Percentiles rank a stretch among this genome's conserved stretches.
Conservation (phyloP, 345 rosid genomes). For the Gossypioides kirkii region DNA sequence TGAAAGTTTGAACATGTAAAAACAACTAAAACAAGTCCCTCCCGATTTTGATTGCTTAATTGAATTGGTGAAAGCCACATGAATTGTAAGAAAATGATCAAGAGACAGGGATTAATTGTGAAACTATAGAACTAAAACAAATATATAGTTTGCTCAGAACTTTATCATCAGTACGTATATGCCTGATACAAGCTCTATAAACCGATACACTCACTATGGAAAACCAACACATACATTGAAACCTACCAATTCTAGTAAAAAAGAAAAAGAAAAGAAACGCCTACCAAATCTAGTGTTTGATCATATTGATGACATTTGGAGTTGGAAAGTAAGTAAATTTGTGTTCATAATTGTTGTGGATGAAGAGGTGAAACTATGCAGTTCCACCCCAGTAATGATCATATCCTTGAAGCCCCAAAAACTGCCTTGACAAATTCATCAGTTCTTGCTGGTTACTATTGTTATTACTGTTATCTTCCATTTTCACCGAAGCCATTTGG, state of each 20-base stretch:
- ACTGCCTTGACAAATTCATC: constrained; percentile 50
- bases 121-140: neutral
- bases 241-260: constrained; percentile 3
- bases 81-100: neutral
- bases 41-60: no score
- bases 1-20: neutral
- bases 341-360: constrained; percentile 7
- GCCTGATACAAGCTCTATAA: constrained; percentile 17
- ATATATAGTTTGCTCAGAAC: constrained; percentile 2
- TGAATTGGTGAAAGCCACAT: no score
- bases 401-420: constrained; percentile 40
- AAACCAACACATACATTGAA: constrained; percentile 24
- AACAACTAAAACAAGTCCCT: neutral
- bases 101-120: neutral
- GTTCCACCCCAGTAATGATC: constrained; percentile 43
- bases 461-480: constrained; percentile 35
- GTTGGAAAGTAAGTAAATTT: constrained; percentile 1
- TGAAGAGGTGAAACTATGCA: neutral
- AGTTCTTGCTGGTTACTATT: constrained; percentile 20
- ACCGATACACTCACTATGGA: constrained; percentile 20
- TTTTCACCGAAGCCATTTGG: constrained; percentile 53
- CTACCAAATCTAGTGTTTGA: constrained; percentile 37
- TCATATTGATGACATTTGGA: constrained; percentile 8
- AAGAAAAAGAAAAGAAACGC: neutral
- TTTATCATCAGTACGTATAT: neutral